Evolutionary conservation across 2,329 filamentous ascomycete species (phyloP), one percentile per base, ranked within the genome.

Genomic region (Boeremia lycopersici): DNA sequence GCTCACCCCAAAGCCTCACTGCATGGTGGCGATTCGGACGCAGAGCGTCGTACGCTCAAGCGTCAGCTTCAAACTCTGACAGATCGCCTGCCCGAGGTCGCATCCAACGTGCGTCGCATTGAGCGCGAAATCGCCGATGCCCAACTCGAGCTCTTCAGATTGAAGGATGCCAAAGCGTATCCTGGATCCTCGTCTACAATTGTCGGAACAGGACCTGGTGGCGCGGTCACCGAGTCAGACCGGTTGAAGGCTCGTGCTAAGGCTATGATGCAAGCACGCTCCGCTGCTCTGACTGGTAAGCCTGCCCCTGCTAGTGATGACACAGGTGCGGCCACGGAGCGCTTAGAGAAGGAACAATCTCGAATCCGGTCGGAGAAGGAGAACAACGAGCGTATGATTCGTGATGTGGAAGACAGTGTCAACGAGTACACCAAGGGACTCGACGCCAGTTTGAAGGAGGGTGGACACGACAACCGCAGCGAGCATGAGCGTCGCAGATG

Each of bases 201-300:
- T 60, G 86, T 98, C 55, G 95, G 95, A 40, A 98, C 93, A 57
- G 95, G 95, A 9, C 93, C 93, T 53, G 93, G 93, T 38, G 95
- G 95, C 47, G 79, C 86, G 39, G 86, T 99, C 36, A 99, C 95
- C 0, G 95, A 99, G 76, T 89, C 91, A 3, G 95, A 99, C 76
- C 87, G 93, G 48, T 85, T 98, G 63, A 98, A 97, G 79, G 95
- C 95, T 31, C 87, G 93, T 64, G 93, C 95, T 29, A 96, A 93
- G 78, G 93, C 93, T 34, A 96, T 97, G 87, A 99, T 99, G 95
- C 93, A 98, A 78, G 93, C 96, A 69, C 89, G 95, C 56, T 93
- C 95, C 63, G 95, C 95, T 51, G 93, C 95, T 15, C 79, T 99
- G 60, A 91, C 92, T 19, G 95, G 95, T 53, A 91, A 89, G 75